Base-by-base conservation (phyloP, 2,329 filamentous ascomycete genomes). In the Fusarium sp. region DNA sequence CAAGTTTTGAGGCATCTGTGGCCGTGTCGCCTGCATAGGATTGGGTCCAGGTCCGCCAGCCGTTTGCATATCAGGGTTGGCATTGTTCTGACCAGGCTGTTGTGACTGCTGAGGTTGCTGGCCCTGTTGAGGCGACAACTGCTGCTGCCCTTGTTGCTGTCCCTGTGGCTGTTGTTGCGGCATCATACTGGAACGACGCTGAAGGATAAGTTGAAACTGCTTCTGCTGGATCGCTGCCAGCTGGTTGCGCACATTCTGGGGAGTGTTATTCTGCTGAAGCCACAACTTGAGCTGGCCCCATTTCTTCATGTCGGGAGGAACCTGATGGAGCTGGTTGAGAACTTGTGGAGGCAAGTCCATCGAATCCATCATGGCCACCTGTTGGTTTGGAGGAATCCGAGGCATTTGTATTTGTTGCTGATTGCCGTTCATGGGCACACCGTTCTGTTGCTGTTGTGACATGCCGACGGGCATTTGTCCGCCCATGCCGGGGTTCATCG, bases 221-320 rank as follows among this genome's bases (percentile, higher is more conserved):
- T 75, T 73, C 19, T 78, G 71, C 58, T 85, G 83, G 7, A 81
- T 52, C 3, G 57, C 62, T 5, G 63, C 62, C 14, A 85, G 75
- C 53, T 80, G 78, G 7, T 56, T 67, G 22, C 79, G 78, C 10
- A 78, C 52, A 4, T 75, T 62, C 7, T 76, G 75, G 1, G 78
- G 66, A 2, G 82, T 60, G 50, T 77, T 79, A 47, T 81, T 82
- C 51, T 80, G 78, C 11, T 63, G 65, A 6, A 84, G 67, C 80
- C 82, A 85, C 3, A 69, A 59, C 69, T 83, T 84, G 13, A 86
- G 74, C 5, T 85, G 82, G 17, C 77, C 76, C 84, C 84, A 87
- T 65, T 83, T 86, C 73, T 84, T 84, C 7, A 84, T 70, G 1
- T 85, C 82, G 0, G 76, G 71, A 3, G 83, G 82, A 4, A 84